A percentile compares a stretch with the other conserved stretches of the same genome.
phyloP scores from a whole-genome alignment of 345 rosid genomes.

The Alliaria petiolata region DNA sequence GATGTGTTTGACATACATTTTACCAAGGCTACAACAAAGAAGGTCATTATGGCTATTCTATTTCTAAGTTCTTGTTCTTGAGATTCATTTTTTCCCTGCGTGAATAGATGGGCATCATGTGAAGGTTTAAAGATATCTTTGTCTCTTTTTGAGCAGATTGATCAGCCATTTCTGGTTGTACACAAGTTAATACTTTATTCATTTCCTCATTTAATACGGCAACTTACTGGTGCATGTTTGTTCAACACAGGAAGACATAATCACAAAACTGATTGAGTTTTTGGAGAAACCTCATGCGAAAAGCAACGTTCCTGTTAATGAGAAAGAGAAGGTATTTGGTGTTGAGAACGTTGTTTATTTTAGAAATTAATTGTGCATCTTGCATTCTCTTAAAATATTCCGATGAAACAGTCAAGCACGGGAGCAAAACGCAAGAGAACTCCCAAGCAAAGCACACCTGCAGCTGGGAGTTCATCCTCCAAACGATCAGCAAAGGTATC shows the following conservation, averaged over 20 bases:
- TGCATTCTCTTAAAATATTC: not conserved
- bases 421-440: slow-evolving; percentile 75
- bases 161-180: slow-evolving; percentile 2
- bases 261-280: slow-evolving; percentile 64
- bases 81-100: not conserved
- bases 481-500: slow-evolving; percentile 29
- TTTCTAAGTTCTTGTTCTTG: not conserved
- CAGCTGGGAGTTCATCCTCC: slow-evolving; percentile 31
- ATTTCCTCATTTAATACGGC: not conserved
- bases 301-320: slow-evolving; percentile 55
- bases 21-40: slow-evolving; percentile 63
- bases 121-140: slow-evolving; percentile 1
- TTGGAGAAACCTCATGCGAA: slow-evolving; percentile 78
- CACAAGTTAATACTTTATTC: not conserved
- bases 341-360: not conserved
- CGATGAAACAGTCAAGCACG: slow-evolving; percentile 45
- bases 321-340: slow-evolving; percentile 60
- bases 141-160: slow-evolving; percentile 1
- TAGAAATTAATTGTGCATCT: not conserved
- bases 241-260: slow-evolving; percentile 65
- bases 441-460: slow-evolving; percentile 35
- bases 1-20: slow-evolving; percentile 73
- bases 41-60: slow-evolving; percentile 40
- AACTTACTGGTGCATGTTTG: slow-evolving; percentile 5
- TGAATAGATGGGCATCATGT: not conserved